Conservation (phyloP, 2,329 filamentous ascomycete species). For the Sclerotinia subarctica region DNA sequence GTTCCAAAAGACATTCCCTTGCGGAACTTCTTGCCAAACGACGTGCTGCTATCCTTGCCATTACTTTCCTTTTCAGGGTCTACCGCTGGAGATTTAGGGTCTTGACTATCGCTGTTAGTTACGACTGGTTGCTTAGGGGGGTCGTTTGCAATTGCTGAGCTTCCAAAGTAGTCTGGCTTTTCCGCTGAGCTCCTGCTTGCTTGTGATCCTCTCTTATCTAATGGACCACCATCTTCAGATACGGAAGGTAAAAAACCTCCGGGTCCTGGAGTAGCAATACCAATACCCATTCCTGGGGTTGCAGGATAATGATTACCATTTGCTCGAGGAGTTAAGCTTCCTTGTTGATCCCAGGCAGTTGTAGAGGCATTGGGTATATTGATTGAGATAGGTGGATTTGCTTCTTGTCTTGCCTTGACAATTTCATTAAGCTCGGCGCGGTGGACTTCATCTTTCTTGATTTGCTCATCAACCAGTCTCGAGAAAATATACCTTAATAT, state of each 20-base stretch:
- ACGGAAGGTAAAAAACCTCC: constrained; percentile 44
- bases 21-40: constrained; percentile 82
- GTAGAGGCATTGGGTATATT: constrained; percentile 48
- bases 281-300: constrained; percentile 77
- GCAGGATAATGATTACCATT: constrained; percentile 52
- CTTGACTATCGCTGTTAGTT: constrained; percentile 44
- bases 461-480: constrained; percentile 84
- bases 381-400: constrained; percentile 59
- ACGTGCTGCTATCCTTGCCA: constrained; percentile 55
- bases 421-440: constrained; percentile 65
- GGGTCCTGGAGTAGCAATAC: constrained; percentile 64
- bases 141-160: constrained; percentile 49
- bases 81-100: constrained; percentile 45
- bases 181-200: constrained; percentile 61
- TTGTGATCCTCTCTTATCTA: constrained; percentile 56
- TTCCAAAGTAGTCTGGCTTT: constrained; percentile 72
- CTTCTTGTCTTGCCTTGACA: constrained; percentile 52
- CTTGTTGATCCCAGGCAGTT: constrained; percentile 40
- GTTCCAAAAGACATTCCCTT: constrained; percentile 68
- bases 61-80: constrained; percentile 55
- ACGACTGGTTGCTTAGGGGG: constrained; percentile 46
- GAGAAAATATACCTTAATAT: constrained; percentile 88
- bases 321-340: constrained; percentile 59
- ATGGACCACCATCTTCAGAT: constrained; percentile 47
- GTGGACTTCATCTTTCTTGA: constrained; percentile 72